phyloP scores from a whole-genome alignment of 495 filamentous ascomycete genomes.

The Chaetomium fimeti region DNA sequence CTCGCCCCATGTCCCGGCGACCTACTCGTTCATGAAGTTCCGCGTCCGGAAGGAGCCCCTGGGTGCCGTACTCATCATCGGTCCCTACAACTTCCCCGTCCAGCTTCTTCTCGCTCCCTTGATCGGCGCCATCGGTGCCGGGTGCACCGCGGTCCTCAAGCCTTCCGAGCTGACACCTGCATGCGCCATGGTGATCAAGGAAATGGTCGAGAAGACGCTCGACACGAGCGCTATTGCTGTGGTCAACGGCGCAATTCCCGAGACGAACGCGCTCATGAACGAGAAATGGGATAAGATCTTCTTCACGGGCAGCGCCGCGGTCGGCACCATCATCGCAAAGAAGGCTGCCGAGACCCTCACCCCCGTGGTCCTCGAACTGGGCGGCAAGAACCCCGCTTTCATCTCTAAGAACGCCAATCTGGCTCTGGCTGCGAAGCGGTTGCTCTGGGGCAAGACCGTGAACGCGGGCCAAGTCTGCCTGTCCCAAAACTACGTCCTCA shows the following conservation, averaged over 20 bases:
- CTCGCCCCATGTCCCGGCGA: constrained; percentile 60
- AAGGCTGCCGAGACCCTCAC: constrained; percentile 91
- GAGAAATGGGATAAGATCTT: constrained; percentile 98
- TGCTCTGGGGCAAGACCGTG: constrained; percentile 81
- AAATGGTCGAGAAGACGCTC: constrained; percentile 67
- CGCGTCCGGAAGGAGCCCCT: constrained; percentile 86
- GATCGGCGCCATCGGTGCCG: constrained; percentile 87
- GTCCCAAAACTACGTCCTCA: constrained; percentile 81
- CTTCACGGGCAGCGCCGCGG: constrained; percentile 77
- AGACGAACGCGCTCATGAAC: constrained; percentile 77
- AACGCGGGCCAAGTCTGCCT: constrained; percentile 91
- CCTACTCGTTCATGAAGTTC: constrained; percentile 65
- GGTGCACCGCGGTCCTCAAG: constrained; percentile 86
- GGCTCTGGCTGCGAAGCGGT: constrained; percentile 73
- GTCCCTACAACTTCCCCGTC: constrained; percentile 89
- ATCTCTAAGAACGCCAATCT: constrained; percentile 79
- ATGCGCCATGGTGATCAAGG: constrained; percentile 74
- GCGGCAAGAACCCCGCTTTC: constrained; percentile 88
- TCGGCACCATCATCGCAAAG: constrained; percentile 85
- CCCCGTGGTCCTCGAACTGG: constrained; percentile 83
- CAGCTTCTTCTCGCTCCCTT: constrained; percentile 75
- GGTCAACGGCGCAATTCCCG: constrained; percentile 75
- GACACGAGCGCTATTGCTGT: constrained; percentile 75
- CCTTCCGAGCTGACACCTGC: constrained; percentile 78
- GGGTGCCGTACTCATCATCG: constrained; percentile 80